A percentile compares a stretch with the other conserved stretches of the same genome.
phyloP scores from a whole-genome alignment of 2,329 filamentous ascomycete genomes.

The Pseudodiploospora longispora region DNA sequence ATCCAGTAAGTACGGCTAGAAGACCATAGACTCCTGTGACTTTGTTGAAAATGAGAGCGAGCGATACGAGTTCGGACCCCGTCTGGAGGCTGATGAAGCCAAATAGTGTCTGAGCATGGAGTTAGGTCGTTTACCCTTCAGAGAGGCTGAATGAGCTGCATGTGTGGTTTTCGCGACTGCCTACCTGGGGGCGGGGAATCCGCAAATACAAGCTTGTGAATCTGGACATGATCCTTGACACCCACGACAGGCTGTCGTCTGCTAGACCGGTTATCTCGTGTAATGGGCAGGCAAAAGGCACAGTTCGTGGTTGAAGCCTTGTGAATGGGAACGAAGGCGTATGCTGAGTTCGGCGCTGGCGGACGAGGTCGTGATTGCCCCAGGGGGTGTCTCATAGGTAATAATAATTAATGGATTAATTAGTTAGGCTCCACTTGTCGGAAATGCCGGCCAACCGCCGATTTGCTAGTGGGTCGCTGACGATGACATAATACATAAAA shows the following conservation, averaged over 20 bases:
- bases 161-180: constrained; percentile 6
- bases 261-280: neutral
- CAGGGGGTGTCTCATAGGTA: no score
- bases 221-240: constrained; percentile 22
- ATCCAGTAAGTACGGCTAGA: constrained; percentile 81
- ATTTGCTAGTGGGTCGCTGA: no score
- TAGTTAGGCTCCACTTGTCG: no score
- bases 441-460: no score
- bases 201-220: constrained; percentile 30
- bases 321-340: no score
- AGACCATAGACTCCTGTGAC: constrained; percentile 84
- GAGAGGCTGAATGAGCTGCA: no score
- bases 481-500: no score
- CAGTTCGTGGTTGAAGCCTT: no score
- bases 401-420: no score
- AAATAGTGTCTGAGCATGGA: constrained; percentile 60
- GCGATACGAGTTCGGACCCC: constrained; percentile 74
- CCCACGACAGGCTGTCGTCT: neutral
- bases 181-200: constrained; percentile 33
- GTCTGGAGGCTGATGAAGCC: constrained; percentile 80
- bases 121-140: constrained; percentile 10
- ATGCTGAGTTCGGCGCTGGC: no score
- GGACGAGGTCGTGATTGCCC: no score
- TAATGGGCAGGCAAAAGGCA: no score
- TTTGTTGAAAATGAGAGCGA: constrained; percentile 85